Evolutionary conservation across 2,329 filamentous ascomycete genomes (phyloP).

Genomic region (Colletotrichum sp.): DNA sequence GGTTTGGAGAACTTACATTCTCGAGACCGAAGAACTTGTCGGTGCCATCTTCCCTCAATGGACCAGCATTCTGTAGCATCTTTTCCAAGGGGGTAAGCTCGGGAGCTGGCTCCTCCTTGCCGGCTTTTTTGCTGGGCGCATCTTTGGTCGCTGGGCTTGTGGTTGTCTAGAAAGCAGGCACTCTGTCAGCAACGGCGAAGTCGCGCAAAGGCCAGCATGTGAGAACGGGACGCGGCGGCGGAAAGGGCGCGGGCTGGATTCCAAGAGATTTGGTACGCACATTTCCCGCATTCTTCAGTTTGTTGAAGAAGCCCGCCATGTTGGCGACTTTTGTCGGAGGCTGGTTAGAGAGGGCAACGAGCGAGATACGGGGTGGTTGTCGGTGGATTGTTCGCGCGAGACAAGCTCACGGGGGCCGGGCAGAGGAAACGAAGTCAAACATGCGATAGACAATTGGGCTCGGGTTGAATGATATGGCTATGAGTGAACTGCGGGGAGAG

Average conservation of each 20-base stretch:
- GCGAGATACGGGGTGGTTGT: background rate
- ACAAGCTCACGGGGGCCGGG: slow-evolving; percentile 32
- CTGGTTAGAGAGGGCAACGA: background rate
- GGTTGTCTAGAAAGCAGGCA: slow-evolving; percentile 42
- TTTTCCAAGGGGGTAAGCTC: slow-evolving; percentile 70
- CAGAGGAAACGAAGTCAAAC: background rate
- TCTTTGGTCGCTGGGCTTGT: slow-evolving; percentile 50
- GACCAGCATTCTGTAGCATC: slow-evolving; percentile 82
- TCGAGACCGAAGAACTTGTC: slow-evolving; percentile 99
- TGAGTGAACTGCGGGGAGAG: background rate
- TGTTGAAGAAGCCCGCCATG: slow-evolving; percentile 66
- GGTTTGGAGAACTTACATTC: slow-evolving; percentile 71
- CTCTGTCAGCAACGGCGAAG: slow-evolving; percentile 27
- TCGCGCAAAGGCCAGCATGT: background rate
- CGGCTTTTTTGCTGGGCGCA: slow-evolving; percentile 58
- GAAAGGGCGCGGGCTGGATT: background rate
- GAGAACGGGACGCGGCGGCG: background rate
- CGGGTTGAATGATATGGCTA: background rate
- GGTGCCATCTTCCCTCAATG: slow-evolving; percentile 84
- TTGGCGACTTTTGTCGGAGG: slow-evolving; percentile 19
- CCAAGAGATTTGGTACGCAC: slow-evolving; percentile 46
- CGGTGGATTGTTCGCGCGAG: slow-evolving; percentile 35
- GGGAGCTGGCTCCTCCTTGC: slow-evolving; percentile 62
- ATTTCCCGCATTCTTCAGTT: slow-evolving; percentile 60
- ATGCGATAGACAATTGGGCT: slow-evolving; percentile 19